phyloP scores from a whole-genome alignment of 345 rosid species.

The Orychophragmus violaceus region DNA sequence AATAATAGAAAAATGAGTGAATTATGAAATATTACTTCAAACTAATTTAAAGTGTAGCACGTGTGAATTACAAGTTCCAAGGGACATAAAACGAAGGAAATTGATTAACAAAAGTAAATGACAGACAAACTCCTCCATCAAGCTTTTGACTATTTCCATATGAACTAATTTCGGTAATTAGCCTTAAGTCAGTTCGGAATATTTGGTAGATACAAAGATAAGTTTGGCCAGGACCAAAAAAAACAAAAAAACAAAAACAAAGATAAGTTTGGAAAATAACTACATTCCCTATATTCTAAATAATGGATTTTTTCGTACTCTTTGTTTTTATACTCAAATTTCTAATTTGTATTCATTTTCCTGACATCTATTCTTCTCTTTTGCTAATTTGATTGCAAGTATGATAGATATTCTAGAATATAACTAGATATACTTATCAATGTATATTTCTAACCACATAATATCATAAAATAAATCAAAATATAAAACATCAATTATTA shows the following conservation, averaged over 20 bases:
- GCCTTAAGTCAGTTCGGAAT: too few relatives aligned
- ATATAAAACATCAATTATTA: background rate
- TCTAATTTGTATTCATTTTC: too few relatives aligned
- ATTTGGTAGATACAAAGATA: too few relatives aligned
- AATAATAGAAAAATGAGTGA: background rate
- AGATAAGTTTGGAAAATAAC: too few relatives aligned
- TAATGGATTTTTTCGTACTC: too few relatives aligned
- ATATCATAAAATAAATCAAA: background rate
- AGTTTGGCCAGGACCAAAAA: too few relatives aligned
- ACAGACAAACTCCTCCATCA: conserved; percentile 18
- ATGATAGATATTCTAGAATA: background rate
- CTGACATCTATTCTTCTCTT: too few relatives aligned
- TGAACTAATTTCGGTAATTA: too few relatives aligned
- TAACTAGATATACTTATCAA: background rate
- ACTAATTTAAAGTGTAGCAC: background rate
- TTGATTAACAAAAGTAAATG: background rate
- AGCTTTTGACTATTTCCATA: conserved; percentile 6
- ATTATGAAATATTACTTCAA: background rate
- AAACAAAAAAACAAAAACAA: too few relatives aligned
- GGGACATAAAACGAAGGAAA: background rate
- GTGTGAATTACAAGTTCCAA: conserved; percentile 18
- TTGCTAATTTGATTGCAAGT: background rate
- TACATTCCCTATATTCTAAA: too few relatives aligned
- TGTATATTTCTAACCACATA: background rate
- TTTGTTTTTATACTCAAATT: too few relatives aligned